Base-by-base conservation (phyloP, 176 grass and related monocot species). In the Phyllostachys edulis region DNA sequence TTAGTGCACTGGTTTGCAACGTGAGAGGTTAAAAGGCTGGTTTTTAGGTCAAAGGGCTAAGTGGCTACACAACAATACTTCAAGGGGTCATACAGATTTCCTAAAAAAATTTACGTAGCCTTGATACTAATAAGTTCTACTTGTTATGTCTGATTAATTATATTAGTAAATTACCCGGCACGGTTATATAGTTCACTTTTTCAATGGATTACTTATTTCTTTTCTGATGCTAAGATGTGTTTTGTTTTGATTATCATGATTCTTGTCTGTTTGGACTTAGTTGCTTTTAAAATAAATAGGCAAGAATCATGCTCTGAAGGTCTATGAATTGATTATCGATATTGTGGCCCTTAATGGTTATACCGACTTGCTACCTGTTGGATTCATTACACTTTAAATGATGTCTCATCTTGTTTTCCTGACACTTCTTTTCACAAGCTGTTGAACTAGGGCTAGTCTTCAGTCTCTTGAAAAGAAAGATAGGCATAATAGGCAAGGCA, bases 241-340 rank as follows among this genome's bases (percentile, higher is more conserved):
- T 76, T 68, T 68, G 12, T 82, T 45, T 60, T 86, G 42, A 72
- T 86, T 80, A 59, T 10, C 56, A 59, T 41, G n/a, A 71, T 85
- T 70, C 20, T 24, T 85, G 55, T 78, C 27, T 78, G 26, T 67
- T 62, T 79, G 55, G 9, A 9, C 45, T 61, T 20, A 24, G 27
- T 63, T 49, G 6, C 34, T 85, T 51, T 71, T 4, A 23, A 79
- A 27, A 54, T 23, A 67, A 67, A 21, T 78, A 71, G 54, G 75
- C 63, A 70, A 71, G 9, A 71, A 39, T 4, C 76, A 65, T 79
- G 76, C 21, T 59, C 56, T 59, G 56, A 59, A 59, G 56, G 21
- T 59, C 21, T 23, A 59, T 59, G 3, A 23, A 10, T 23, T 59
- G 56, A 59, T 59, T 59, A 59, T 23, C 1, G 9, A 23, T 59